Conservation (phyloP, 768 basidiomycete species). For the Leccinum fibrillosum region DNA sequence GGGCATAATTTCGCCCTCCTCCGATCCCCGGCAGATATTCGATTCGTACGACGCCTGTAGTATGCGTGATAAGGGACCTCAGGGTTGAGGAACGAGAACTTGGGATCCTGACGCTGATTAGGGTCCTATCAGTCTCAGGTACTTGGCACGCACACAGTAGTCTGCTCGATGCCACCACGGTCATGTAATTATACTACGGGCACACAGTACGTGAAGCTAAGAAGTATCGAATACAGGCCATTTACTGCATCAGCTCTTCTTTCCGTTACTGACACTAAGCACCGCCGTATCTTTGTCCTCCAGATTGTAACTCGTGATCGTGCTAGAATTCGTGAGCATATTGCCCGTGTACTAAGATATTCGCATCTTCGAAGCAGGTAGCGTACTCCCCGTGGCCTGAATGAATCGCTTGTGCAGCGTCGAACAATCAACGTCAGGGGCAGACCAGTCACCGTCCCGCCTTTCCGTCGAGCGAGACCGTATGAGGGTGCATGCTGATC, state of each 20-base stretch:
- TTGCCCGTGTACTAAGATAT: constrained; percentile 70
- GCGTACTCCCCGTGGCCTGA: constrained; percentile 70
- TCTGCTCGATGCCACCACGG: constrained; percentile 3
- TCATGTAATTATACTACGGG: constrained; percentile 10
- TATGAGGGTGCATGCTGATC: constrained; percentile 88
- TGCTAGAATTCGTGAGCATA: constrained; percentile 82
- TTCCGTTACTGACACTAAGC: constrained; percentile 70
- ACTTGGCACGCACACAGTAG: constrained; percentile 1
- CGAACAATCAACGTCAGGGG: constrained; percentile 79
- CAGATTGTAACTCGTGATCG: constrained; percentile 84
- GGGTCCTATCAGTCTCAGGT: constrained; percentile 9
- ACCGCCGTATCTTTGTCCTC: constrained; percentile 89
- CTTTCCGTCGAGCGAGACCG: constrained; percentile 83
- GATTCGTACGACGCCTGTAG: constrained; percentile 89
- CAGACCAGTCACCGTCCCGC: constrained; percentile 71
- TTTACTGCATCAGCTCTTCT: constrained; percentile 54
- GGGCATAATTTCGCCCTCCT: constrained; percentile 29
- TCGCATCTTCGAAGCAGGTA: constrained; percentile 75
- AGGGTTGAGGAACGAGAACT: constrained; percentile 98
- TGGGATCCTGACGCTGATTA: constrained; percentile 64
- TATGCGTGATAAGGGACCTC: constrained; percentile 98
- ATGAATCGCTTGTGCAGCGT: constrained; percentile 88
- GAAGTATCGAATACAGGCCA: background rate
- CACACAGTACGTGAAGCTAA: constrained; percentile 8
- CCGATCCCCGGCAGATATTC: constrained; percentile 64